phyloP scores from a whole-genome alignment of 768 basidiomycete species.

The Xanthoconium stramineum region DNA sequence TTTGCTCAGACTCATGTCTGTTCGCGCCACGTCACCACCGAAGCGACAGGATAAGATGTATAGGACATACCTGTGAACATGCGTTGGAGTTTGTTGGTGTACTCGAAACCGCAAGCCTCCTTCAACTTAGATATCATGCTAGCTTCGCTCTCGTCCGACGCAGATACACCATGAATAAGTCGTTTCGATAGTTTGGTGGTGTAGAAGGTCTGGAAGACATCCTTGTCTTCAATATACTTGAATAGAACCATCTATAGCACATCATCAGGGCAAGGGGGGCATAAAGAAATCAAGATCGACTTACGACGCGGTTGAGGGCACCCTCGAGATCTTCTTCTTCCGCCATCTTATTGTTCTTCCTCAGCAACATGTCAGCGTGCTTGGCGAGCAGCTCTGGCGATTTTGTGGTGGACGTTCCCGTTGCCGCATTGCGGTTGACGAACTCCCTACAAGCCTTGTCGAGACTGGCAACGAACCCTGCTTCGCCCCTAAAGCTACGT shows the following conservation, averaged over 20 bases:
- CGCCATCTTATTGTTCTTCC: slow-evolving; percentile 93
- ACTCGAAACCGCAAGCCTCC: slow-evolving; percentile 95
- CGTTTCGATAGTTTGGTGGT: slow-evolving; percentile 91
- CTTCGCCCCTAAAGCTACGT: slow-evolving; percentile 87
- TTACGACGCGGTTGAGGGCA: slow-evolving; percentile 84
- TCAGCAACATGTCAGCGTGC: slow-evolving; percentile 83
- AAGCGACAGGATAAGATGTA: background rate
- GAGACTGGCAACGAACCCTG: slow-evolving; percentile 88
- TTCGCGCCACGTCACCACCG: slow-evolving; percentile 1
- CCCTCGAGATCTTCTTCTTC: slow-evolving; percentile 91
- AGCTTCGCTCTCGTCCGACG: slow-evolving; percentile 93
- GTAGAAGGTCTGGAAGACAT: slow-evolving; percentile 98
- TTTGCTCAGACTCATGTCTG: slow-evolving; percentile 94
- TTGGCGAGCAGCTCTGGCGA: slow-evolving; percentile 92
- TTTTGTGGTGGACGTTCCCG: slow-evolving; percentile 77
- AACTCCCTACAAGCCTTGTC: slow-evolving; percentile 96
- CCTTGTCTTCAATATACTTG: slow-evolving; percentile 98
- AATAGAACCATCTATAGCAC: slow-evolving; percentile 84
- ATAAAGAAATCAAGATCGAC: slow-evolving; percentile 25
- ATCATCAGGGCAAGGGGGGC: slow-evolving; percentile 5
- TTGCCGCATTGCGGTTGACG: slow-evolving; percentile 90
- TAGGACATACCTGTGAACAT: slow-evolving; percentile 86
- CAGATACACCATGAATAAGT: slow-evolving; percentile 85
- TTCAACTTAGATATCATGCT: slow-evolving; percentile 98
- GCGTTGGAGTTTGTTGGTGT: slow-evolving; percentile 91